These are phyloP conservation scores for Henckelia pumila DNA, from an alignment of 257 asterid genomes.

Conservation along the genomic window DNA sequence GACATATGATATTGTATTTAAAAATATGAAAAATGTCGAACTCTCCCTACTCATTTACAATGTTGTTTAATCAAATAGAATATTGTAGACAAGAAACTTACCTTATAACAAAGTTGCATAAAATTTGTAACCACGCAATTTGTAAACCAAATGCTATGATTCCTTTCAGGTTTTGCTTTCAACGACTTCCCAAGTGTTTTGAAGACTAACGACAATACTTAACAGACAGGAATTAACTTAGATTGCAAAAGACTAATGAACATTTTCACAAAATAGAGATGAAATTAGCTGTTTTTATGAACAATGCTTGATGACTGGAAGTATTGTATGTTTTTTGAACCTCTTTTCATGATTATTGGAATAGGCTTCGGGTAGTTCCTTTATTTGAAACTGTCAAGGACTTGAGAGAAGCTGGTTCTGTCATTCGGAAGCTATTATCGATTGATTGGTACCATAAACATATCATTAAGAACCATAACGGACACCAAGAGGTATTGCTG, in stretches of 20 bases:
- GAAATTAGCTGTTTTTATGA: background rate
- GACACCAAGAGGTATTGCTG: conserved; percentile 85
- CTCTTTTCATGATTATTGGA: conserved; percentile 15
- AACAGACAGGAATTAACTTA: background rate
- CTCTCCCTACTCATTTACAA: background rate
- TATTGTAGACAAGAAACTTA: background rate
- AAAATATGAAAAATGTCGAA: background rate
- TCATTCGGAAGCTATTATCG: conserved; percentile 72
- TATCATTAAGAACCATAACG: conserved; percentile 69
- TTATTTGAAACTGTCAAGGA: conserved; percentile 96
- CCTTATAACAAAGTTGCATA: background rate
- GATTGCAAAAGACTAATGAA: background rate
- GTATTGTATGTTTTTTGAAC: conserved; percentile 7
- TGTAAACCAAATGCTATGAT: conserved; percentile 7
- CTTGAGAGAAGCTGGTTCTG: conserved; percentile 93
- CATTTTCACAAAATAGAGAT: background rate
- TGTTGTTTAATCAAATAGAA: too few species aligned
- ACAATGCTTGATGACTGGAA: background rate
- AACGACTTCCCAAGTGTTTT: background rate
- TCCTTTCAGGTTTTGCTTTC: background rate
- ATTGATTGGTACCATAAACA: conserved; percentile 90
- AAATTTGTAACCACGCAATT: background rate
- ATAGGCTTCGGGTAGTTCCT: conserved; percentile 92
- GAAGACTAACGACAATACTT: background rate
- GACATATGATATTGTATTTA: background rate